Evolutionary conservation across 1,284 basidiomycete species (phyloP).

Genomic region (Hymenochaete sp.): DNA sequence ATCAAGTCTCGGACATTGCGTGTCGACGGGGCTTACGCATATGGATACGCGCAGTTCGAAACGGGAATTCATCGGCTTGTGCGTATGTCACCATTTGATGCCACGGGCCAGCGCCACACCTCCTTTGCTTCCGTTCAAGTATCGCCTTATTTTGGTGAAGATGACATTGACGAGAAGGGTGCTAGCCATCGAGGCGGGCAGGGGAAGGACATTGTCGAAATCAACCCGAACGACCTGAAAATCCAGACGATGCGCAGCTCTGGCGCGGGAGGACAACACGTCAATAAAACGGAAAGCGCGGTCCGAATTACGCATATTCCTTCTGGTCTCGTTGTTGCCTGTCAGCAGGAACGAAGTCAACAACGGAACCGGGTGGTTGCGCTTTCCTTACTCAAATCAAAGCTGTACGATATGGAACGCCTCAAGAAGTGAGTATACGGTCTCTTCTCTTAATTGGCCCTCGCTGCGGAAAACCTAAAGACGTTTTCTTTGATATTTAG

Average conservation of each 20-base stretch:
- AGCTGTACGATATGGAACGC: conserved; percentile 32
- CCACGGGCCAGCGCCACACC: conserved; percentile 47
- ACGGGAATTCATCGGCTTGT: conserved; percentile 56
- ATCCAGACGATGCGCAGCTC: conserved; percentile 51
- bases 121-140: conserved; percentile 48
- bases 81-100: conserved; percentile 49
- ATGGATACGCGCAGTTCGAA: conserved; percentile 42
- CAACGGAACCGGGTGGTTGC: conserved; percentile 46
- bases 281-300: conserved; percentile 59
- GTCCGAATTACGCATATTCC: conserved; percentile 53
- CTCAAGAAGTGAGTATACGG: conserved; percentile 13
- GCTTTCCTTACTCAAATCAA: conserved; percentile 39
- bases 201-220: conserved; percentile 26
- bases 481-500: conserved; percentile 7
- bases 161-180: conserved; percentile 20
- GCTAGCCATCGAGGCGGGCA: conserved; percentile 20
- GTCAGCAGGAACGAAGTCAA: conserved; percentile 52
- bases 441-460: too few species aligned
- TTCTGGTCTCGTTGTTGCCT: conserved; percentile 48
- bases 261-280: conserved; percentile 57
- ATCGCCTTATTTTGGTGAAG: conserved; percentile 34
- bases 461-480: too few species aligned
- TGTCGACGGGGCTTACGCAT: conserved; percentile 38
- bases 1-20: conserved; percentile 42
- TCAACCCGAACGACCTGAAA: conserved; percentile 49